phyloP scores from a whole-genome alignment of 2,329 filamentous ascomycete species.

The Neofusicoccum kwambonambiense region DNA sequence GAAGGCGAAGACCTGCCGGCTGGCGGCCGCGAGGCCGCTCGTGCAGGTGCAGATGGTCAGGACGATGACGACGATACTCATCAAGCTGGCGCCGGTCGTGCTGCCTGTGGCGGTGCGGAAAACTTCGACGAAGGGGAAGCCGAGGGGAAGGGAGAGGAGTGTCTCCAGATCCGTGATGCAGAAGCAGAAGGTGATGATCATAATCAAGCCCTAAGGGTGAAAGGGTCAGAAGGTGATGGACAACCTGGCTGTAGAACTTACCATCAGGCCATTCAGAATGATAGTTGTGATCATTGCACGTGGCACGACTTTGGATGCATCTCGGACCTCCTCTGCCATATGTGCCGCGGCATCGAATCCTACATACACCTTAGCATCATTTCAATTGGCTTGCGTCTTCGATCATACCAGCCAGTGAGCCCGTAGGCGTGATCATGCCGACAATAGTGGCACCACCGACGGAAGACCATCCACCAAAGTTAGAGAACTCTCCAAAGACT shows the following conservation, averaged over 20 bases:
- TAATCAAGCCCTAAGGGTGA: not conserved
- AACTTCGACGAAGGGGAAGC: not conserved
- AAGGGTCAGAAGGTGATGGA: not conserved
- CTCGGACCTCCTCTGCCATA: constrained; percentile 16
- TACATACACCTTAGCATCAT: not conserved
- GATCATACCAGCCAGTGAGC: not conserved
- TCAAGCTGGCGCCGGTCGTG: constrained; percentile 10
- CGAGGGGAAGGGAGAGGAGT: not conserved
- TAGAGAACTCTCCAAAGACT: constrained; percentile 35
- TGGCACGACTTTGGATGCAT: constrained; percentile 14
- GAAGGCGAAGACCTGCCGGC: constrained; percentile 21
- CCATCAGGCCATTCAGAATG: constrained; percentile 9
- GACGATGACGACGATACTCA: constrained; percentile 17
- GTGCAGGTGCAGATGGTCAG: constrained; percentile 18
- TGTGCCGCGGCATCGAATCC: not conserved
- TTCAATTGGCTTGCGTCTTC: not conserved
- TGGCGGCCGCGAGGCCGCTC: constrained; percentile 19
- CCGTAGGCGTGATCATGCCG: not conserved
- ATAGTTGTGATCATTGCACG: constrained; percentile 20
- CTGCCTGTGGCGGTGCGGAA: constrained; percentile 9
- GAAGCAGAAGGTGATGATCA: constrained; percentile 20
- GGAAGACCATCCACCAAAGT: constrained; percentile 36
- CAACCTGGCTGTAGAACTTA: not conserved
- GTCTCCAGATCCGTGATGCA: constrained; percentile 14
- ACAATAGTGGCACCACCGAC: not conserved